Evolutionary conservation across 2,329 filamentous ascomycete genomes (phyloP), one percentile per base, ranked within the genome.

Genomic region (Colletotrichum cuscutae): DNA sequence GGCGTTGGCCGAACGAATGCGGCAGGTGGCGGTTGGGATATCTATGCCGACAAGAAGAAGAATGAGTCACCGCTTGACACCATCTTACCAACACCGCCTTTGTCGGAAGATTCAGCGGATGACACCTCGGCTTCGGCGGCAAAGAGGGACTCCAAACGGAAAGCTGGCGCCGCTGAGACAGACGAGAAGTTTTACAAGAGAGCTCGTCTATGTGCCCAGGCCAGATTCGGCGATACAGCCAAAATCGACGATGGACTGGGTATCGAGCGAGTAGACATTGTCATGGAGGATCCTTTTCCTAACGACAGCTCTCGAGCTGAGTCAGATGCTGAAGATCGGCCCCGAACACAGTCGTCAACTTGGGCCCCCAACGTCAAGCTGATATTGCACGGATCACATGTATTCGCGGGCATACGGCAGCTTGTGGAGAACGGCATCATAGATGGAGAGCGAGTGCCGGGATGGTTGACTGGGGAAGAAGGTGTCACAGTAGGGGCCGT

Each of bases 401-500:
- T 97, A 3, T 96, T 97, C 82, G 92, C 92, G 0, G 95, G 95
- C 0, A 87, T 97, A 28, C 88, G 94, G 60, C 90, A 93, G 78
- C 86, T 97, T 37, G 93, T 96, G 0, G 94, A 97, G 80, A 84
- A 89, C 19, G 94, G 94, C 0, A 87, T 94, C 63, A 85, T 97
- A 30, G 91, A 97, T 79, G 92, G 94, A 1, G 88, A 91, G 77
- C 89, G 86, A 67, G 95, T 97, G 93, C 95, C 95, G 0, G 93
- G 93, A 0, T 97, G 95, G 94, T 92, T 97, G 92, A 97, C 94
- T 1, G 95, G 95, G 2, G 95, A 97, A 78, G 93, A 95, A 57
- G 93, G 92, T 0, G 91, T 97, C 5, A 97, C 93, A 65, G 87
- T 91, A 49, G 93, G 94, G 0, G 88, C 90, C 32, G 90, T 97